Evolutionary conservation across 1,139 yeast genomes (phyloP).

Genomic region (Diutina neorugosa): DNA sequence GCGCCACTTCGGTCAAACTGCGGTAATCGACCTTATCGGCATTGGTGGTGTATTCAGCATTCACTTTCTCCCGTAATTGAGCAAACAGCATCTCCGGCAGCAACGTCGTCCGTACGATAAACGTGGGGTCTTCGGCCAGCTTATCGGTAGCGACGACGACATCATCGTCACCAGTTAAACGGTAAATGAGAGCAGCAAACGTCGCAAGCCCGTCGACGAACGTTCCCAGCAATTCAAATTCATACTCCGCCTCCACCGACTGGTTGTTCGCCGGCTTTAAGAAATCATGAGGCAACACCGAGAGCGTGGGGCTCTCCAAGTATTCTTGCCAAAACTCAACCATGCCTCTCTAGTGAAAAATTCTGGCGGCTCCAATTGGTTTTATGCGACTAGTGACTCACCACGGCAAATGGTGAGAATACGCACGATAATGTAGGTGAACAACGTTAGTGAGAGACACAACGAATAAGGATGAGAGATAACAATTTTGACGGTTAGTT

Average conservation of each 20-base stretch:
- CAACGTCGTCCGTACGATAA: slow-evolving; percentile 51
- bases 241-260: slow-evolving; percentile 50
- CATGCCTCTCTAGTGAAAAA: neutral
- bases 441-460: too few relatives aligned
- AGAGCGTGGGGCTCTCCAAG: slow-evolving; percentile 72
- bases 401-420: neutral
- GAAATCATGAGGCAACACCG: slow-evolving; percentile 81
- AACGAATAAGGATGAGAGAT: too few relatives aligned
- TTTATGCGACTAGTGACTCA: slow-evolving; percentile 1
- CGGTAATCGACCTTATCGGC: slow-evolving; percentile 24
- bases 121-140: slow-evolving; percentile 25
- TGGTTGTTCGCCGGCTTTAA: slow-evolving; percentile 66
- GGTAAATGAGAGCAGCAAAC: slow-evolving; percentile 37
- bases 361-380: neutral
- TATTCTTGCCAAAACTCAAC: slow-evolving; percentile 12
- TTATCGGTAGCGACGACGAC: slow-evolving; percentile 68
- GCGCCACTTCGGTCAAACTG: slow-evolving; percentile 47
- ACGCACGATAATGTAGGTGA: neutral
- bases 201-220: neutral
- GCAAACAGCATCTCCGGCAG: slow-evolving; percentile 41
- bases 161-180: slow-evolving; percentile 92
- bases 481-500: too few relatives aligned
- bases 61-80: slow-evolving; percentile 36
- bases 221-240: neutral
- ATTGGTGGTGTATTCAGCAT: slow-evolving; percentile 28